A percentile compares a stretch with the other conserved stretches of the same genome.
phyloP scores from a whole-genome alignment of 2,329 filamentous ascomycete genomes.

The Penicillium hesseltinei region DNA sequence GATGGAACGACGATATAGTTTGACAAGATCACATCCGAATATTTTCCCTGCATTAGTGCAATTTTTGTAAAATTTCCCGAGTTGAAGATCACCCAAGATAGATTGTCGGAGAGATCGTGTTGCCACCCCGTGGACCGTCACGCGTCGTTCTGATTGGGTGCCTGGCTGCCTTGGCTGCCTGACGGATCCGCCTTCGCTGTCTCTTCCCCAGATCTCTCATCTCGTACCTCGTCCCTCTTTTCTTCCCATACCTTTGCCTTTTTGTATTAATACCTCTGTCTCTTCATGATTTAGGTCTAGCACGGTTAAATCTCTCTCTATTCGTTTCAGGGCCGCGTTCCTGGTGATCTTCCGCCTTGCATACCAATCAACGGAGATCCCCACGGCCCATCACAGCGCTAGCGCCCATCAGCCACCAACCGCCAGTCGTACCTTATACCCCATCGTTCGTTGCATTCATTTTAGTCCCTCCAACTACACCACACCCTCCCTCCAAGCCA shows the following conservation, averaged over 20 bases:
- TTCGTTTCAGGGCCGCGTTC: constrained; percentile 1
- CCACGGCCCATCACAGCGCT: constrained; percentile 15
- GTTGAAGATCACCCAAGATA: not conserved
- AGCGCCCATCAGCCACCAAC: constrained; percentile 18
- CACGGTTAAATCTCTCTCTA: not conserved
- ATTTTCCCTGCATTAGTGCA: constrained; percentile 1
- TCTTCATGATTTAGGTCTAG: not conserved
- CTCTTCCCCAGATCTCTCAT: constrained; percentile 10
- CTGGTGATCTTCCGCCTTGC: constrained; percentile 17
- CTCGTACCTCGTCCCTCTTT: not conserved
- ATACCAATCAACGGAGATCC: constrained; percentile 20
- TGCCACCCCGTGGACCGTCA: constrained; percentile 6
- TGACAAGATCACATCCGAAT: not conserved
- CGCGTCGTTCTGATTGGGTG: constrained; percentile 6
- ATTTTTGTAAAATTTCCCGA: not conserved
- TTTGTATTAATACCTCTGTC: not conserved
- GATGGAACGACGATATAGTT: not conserved
- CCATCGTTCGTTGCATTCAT: constrained; percentile 14
- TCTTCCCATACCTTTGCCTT: not conserved
- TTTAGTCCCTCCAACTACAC: not conserved
- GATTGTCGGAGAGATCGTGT: not conserved
- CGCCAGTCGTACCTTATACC: constrained; percentile 15
- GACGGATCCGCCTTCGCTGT: constrained; percentile 2
- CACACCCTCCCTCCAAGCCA: not conserved
- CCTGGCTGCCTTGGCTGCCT: constrained; percentile 10